These are phyloP conservation scores for Tothia fuscella DNA, from an alignment of 2,329 filamentous ascomycete species.

Conservation along the genomic window DNA sequence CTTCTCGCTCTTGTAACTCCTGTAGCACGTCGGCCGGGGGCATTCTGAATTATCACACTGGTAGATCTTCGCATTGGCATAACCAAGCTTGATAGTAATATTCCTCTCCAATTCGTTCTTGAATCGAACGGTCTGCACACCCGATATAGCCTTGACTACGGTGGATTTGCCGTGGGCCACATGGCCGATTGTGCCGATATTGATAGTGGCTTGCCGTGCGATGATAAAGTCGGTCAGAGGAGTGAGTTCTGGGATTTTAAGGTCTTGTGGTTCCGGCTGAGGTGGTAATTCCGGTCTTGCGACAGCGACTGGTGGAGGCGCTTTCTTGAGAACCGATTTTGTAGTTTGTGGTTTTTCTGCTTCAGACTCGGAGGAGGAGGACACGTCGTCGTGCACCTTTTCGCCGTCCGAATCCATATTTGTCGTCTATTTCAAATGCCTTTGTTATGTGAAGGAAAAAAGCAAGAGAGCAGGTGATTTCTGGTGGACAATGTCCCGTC, in stretches of 20 bases:
- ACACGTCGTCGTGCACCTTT: neutral
- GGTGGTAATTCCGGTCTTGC: constrained; percentile 62
- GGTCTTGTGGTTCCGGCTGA: constrained; percentile 82
- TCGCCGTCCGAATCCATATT: neutral
- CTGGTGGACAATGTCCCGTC: too few relatives aligned
- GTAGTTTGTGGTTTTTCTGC: constrained; percentile 58
- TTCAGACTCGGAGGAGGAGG: constrained; percentile 48
- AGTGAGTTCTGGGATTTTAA: constrained; percentile 69
- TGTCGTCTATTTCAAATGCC: neutral
- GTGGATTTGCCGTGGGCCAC: constrained; percentile 99
- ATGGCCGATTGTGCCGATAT: constrained; percentile 96
- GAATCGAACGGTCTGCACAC: constrained; percentile 97
- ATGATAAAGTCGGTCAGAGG: constrained; percentile 95
- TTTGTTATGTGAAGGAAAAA: neutral
- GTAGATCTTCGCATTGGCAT: constrained; percentile 99
- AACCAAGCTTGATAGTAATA: constrained; percentile 99
- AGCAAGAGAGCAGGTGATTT: too few relatives aligned
- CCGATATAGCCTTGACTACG: constrained; percentile 97
- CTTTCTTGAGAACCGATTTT: constrained; percentile 83
- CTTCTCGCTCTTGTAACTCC: constrained; percentile 97
- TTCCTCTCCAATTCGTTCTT: constrained; percentile 99
- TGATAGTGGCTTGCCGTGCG: constrained; percentile 94
- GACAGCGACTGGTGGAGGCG: constrained; percentile 43
- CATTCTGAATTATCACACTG: constrained; percentile 89
- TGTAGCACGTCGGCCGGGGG: constrained; percentile 88